These are phyloP conservation scores for Hippophae tibetana DNA, from an alignment of 306 rosid species.

Conservation along the genomic window DNA sequence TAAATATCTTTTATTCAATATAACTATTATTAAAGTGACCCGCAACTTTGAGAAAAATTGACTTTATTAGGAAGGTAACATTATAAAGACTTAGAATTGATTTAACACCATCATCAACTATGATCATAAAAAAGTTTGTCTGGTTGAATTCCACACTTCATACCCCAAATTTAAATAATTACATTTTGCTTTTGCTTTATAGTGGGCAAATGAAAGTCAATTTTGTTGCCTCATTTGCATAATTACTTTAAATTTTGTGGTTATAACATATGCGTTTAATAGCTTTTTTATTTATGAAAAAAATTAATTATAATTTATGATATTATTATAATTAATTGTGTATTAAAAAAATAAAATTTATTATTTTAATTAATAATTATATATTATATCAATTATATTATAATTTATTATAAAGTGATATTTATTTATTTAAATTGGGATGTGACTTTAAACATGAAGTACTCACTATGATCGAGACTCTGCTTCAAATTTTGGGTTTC, in stretches of 20 bases:
- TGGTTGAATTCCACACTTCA: slow-evolving; percentile 54
- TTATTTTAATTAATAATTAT: no score
- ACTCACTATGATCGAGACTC: no score
- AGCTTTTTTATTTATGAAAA: no score
- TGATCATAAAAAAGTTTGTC: slow-evolving; percentile 47
- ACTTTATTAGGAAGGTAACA: slow-evolving; percentile 30
- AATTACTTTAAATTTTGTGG: slow-evolving; percentile 38
- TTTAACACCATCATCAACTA: slow-evolving; percentile 24
- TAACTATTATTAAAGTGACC: no score
- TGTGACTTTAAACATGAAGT: no score
- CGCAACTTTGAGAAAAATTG: slow-evolving; percentile 10
- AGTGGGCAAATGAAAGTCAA: slow-evolving; percentile 64
- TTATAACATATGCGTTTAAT: slow-evolving; percentile 18
- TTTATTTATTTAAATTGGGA: no score
- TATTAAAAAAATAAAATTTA: no score
- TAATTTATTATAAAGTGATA: slow-evolving; percentile 26
- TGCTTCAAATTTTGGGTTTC: no score
- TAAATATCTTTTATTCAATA: no score
- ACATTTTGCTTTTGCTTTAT: slow-evolving; percentile 67
- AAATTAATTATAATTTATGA: no score
- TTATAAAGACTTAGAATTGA: slow-evolving; percentile 17
- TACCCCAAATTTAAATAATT: slow-evolving; percentile 53
- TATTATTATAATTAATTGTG: no score
- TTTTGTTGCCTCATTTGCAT: slow-evolving; percentile 49
- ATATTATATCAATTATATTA: slow-evolving; percentile 26